phyloP scores from a whole-genome alignment of 495 filamentous ascomycete species.

The Chaetomium tenue region DNA sequence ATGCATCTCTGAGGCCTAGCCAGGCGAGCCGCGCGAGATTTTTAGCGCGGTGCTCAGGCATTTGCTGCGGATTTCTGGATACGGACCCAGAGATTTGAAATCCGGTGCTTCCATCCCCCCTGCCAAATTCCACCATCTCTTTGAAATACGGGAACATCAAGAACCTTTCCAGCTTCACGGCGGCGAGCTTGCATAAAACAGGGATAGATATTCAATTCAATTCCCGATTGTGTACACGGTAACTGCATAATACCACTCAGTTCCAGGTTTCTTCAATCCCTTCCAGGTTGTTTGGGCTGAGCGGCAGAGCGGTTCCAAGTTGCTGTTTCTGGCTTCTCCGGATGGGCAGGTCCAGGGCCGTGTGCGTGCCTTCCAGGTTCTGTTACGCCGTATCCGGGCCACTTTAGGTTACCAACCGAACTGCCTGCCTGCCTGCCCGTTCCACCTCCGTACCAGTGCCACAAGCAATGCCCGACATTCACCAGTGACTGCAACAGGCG shows the following conservation, averaged over 20 bases:
- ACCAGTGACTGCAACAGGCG: conserved; percentile 22
- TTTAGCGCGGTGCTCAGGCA: background rate
- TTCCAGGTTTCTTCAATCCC: background rate
- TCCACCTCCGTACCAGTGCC: conserved; percentile 20
- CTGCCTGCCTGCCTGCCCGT: conserved; percentile 18
- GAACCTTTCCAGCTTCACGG: background rate
- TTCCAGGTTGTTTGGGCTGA: background rate
- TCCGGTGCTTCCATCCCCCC: conserved; percentile 5
- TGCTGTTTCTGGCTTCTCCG: background rate
- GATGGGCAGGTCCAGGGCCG: conserved; percentile 9
- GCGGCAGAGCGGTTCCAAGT: background rate
- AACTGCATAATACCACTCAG: background rate
- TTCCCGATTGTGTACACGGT: background rate
- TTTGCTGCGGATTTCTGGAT: conserved; percentile 4
- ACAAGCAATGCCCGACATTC: conserved; percentile 19
- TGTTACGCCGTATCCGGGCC: conserved; percentile 24
- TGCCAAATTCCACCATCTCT: background rate
- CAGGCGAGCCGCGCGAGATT: conserved; percentile 5
- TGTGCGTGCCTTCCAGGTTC: conserved; percentile 20
- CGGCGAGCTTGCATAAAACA: background rate
- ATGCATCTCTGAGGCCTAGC: background rate
- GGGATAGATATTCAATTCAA: background rate
- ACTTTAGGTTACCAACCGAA: conserved; percentile 19
- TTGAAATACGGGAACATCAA: background rate
- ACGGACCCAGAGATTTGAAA: conserved; percentile 8